A percentile compares a stretch with the other conserved stretches of the same genome.
Evolutionary conservation across 306 rosid genomes (phyloP).

Genomic region (Castanea sativa): DNA sequence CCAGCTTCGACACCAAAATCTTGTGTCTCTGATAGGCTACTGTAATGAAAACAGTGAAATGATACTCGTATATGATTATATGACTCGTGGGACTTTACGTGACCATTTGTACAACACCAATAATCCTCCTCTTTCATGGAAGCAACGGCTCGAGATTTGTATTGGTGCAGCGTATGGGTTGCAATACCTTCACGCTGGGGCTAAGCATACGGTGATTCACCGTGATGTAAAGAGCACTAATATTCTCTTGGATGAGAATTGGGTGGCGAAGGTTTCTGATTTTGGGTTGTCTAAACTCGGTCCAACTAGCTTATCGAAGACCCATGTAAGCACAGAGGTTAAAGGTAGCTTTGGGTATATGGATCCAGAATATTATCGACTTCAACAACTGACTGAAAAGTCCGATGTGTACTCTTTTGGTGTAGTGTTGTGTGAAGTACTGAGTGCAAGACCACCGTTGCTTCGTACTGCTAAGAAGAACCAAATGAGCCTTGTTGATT

Average conservation of each 20-base stretch:
- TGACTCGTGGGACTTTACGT: not conserved
- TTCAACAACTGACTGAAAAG: not conserved
- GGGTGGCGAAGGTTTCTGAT: not conserved
- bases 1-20: constrained; percentile 25
- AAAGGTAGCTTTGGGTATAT: not conserved
- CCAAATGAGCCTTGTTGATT: too few relatives aligned
- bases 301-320: not conserved
- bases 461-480: too few relatives aligned
- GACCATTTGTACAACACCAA: not conserved
- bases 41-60: not conserved
- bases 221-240: not conserved
- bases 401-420: not conserved
- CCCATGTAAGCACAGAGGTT: not conserved
- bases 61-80: not conserved
- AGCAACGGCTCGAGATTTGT: not conserved
- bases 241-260: not conserved
- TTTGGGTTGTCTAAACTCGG: not conserved
- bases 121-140: not conserved
- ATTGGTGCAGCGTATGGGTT: not conserved
- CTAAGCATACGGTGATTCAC: not conserved
- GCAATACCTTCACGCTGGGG: not conserved
- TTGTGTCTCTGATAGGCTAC: constrained; percentile 16
- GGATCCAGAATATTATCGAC: not conserved
- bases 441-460: not conserved
- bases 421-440: not conserved